Percentiles rank a stretch among this genome's conserved stretches.
phyloP scores from a whole-genome alignment of 1,284 basidiomycete genomes.

The Athelia psychrophila region DNA sequence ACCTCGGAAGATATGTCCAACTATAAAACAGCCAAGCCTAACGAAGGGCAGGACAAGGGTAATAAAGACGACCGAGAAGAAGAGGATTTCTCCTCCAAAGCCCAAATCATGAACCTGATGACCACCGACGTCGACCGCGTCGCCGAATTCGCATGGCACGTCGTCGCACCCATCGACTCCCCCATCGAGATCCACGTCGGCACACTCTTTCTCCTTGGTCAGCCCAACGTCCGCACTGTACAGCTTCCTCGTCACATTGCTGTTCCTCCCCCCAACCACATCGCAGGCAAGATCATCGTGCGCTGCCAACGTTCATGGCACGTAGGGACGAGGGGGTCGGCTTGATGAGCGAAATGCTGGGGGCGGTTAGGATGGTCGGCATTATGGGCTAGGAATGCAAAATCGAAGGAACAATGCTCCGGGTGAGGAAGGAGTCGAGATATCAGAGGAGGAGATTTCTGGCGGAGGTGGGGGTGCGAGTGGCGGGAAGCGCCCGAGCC shows the following conservation, averaged over 20 bases:
- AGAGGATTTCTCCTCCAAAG: constrained; percentile 83
- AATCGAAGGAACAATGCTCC: no score
- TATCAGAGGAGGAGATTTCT: no score
- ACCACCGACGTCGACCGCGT: constrained; percentile 91
- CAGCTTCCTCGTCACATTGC: constrained; percentile 79
- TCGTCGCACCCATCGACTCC: constrained; percentile 77
- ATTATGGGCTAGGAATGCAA: no score
- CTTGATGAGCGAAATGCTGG: constrained; percentile 95
- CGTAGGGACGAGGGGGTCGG: constrained; percentile 86
- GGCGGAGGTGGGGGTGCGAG: no score
- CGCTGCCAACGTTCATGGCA: constrained; percentile 88
- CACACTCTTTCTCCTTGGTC: constrained; percentile 75
- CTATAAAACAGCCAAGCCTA: no score
- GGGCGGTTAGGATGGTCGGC: no score
- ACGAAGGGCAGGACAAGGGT: no score
- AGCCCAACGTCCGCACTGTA: no score
- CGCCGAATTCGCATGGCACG: constrained; percentile 80
- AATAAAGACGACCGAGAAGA: constrained; percentile 69
- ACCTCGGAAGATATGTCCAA: no score
- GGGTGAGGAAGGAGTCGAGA: no score
- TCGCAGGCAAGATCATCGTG: constrained; percentile 83
- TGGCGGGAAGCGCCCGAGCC: no score
- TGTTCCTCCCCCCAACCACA: constrained; percentile 90
- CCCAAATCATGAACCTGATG: constrained; percentile 87
- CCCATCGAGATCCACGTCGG: constrained; percentile 86